Evolutionary conservation across 2,329 filamentous ascomycete species (phyloP), one percentile per base, ranked within the genome.

Genomic region (Taxawa tesnikishii): DNA sequence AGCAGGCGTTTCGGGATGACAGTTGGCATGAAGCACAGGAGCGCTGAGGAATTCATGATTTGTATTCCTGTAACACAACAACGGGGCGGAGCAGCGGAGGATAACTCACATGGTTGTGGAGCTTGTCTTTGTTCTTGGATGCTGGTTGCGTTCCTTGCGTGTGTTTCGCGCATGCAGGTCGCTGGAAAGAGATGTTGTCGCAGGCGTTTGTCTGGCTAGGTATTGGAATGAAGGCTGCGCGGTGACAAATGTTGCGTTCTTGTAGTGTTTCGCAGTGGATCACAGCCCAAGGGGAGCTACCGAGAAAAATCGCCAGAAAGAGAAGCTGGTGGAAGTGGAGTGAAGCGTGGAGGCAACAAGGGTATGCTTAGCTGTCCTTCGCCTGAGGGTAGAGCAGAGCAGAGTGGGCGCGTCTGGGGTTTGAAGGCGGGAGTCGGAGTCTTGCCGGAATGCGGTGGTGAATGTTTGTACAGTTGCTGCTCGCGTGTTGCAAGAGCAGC

Each of bases 131-230:
- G 19, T 8, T 8, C 19, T 19, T 15, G 34, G 33, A 19, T 30
- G 34, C 21, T 25, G 15, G 39, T 32, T 31, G 36, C 28, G 31
- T 42, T 36, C 36, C 36, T 39, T 39, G 38, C 35, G 38, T 39
- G 15, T 31, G 28, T 24, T 25, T 28, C 34, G 30, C 27, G 34
- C 36, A 42, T 45, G 44, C 44, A 47, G 29, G 39, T 44, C 38
- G 43, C 44, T 41, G 33, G 34, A 44, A 41, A 36, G 17, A 39
- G 41, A 15, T 12, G 29, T 12, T 14, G 13, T 13, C 12, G 15
- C 12, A 25, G 27, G n/a, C 8, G 19, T 8, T 8, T 23, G 19
- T n/a, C 19, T 23, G 19, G 19, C 19, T 23, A n/a, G 19, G 19
- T 23, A n/a, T 23, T 23, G 19, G 19, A 23, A 23, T 23, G 19